Evolutionary conservation across 176 grass and related monocot genomes (phyloP).

Genomic region (Leersia perrieri): DNA sequence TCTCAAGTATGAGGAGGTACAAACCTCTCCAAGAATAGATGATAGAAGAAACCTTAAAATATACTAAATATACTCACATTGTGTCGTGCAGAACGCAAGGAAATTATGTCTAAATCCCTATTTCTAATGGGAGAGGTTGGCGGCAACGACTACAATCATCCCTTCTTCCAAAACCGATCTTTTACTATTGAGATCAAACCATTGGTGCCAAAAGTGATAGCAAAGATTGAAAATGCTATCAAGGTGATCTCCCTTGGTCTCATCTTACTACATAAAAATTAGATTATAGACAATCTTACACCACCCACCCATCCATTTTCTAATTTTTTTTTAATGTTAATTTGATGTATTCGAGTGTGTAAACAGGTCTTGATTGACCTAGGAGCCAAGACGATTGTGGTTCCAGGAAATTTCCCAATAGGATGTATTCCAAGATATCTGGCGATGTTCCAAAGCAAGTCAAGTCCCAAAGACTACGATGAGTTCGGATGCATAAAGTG

Average conservation of each 20-base stretch:
- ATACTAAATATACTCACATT: not conserved
- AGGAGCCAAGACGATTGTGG: slow-evolving; percentile 48
- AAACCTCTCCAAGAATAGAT: no score
- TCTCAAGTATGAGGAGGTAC: no score
- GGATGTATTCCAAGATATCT: slow-evolving; percentile 42
- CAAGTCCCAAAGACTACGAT: slow-evolving; percentile 37
- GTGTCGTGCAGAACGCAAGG: not conserved
- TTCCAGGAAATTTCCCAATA: slow-evolving; percentile 28
- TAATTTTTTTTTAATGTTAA: not conserved
- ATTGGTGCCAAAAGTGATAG: slow-evolving; percentile 33
- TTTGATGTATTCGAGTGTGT: not conserved
- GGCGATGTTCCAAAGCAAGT: slow-evolving; percentile 18
- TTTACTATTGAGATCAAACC: slow-evolving; percentile 29
- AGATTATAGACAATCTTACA: not conserved
- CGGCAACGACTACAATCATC: slow-evolving; percentile 63
- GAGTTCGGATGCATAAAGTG: slow-evolving; percentile 36
- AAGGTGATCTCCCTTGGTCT: slow-evolving; percentile 2
- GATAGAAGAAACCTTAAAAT: no score
- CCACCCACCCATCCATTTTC: not conserved
- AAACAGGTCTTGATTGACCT: slow-evolving; percentile 34
- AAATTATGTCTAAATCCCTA: slow-evolving; percentile 24
- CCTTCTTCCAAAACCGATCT: slow-evolving; percentile 35
- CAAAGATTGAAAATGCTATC: slow-evolving; percentile 31
- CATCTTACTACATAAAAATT: not conserved
- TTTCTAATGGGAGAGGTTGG: slow-evolving; percentile 51